These are phyloP conservation scores for Barbarea vulgaris DNA, from an alignment of 345 rosid species.

Conservation along the genomic window DNA sequence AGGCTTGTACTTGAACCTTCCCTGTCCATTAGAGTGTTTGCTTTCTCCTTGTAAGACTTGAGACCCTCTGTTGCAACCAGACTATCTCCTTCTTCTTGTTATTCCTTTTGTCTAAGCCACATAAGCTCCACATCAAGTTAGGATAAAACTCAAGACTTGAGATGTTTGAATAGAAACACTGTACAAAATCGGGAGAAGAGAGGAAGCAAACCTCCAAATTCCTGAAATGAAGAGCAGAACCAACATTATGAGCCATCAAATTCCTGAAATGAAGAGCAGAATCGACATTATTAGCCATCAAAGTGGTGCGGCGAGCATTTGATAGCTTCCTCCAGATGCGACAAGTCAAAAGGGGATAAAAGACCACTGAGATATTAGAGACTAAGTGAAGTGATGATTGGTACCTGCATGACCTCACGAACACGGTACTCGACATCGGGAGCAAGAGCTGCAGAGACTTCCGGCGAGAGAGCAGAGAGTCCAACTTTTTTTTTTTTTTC, in stretches of 20 bases:
- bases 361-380: not conserved
- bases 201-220: too few species aligned
- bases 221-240: too few species aligned
- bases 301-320: constrained; percentile 68
- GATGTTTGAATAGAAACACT: not conserved
- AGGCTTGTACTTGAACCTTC: too few species aligned
- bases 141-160: not conserved
- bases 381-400: not conserved
- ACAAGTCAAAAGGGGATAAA: constrained; percentile 1
- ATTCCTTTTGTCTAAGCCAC: too few species aligned
- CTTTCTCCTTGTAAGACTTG: too few species aligned
- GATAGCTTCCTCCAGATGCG: constrained; percentile 68
- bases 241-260: constrained; percentile 85
- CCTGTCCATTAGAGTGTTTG: too few species aligned
- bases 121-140: too few species aligned
- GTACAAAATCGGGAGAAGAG: not conserved
- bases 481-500: too few species aligned
- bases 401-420: constrained; percentile 85
- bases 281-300: constrained; percentile 75
- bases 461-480: constrained; percentile 66
- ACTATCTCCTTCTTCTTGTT: too few species aligned
- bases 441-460: constrained; percentile 64
- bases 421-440: constrained; percentile 92
- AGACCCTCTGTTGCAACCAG: too few species aligned
- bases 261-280: constrained; percentile 71